These are phyloP conservation scores for Coniochaeta sp. DNA, from an alignment of 2,329 filamentous ascomycete genomes.

Conservation along the genomic window DNA sequence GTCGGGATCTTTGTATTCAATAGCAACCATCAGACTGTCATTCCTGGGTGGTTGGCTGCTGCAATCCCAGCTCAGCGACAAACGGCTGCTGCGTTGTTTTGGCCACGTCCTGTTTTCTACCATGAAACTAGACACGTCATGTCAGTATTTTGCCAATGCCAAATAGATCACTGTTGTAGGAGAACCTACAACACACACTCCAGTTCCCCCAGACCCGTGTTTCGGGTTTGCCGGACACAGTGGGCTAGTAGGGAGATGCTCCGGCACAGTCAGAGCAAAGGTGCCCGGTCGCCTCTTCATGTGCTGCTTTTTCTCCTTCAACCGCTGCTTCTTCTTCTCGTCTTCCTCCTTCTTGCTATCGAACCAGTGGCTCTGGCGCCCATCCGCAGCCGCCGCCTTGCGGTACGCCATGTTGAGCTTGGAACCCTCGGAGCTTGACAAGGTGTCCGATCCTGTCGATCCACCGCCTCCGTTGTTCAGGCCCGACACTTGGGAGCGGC, in stretches of 20 bases:
- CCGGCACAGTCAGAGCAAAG: slow-evolving; percentile 42
- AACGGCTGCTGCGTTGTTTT: background rate
- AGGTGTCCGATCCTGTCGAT: background rate
- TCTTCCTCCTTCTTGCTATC: background rate
- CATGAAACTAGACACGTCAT: slow-evolving; percentile 9
- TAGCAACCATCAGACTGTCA: background rate
- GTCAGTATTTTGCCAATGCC: background rate
- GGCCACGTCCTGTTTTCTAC: slow-evolving; percentile 4
- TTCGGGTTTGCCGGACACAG: slow-evolving; percentile 42
- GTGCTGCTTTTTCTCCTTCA: slow-evolving; percentile 7
- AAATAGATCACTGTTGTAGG: background rate
- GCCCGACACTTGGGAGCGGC: background rate
- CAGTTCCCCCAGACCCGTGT: slow-evolving; percentile 34
- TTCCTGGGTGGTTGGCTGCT: background rate
- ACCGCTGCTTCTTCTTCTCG: background rate
- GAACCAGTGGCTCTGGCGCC: background rate
- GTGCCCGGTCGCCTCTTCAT: slow-evolving; percentile 1
- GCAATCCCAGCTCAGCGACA: background rate
- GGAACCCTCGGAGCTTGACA: background rate
- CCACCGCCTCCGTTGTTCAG: background rate
- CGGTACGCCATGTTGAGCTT: background rate
- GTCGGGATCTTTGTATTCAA: too few relatives aligned
- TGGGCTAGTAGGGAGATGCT: slow-evolving; percentile 42
- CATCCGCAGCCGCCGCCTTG: background rate
- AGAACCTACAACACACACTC: slow-evolving; percentile 34